Evolutionary conservation across 1,139 yeast genomes (phyloP).

Genomic region (Arxiozyma telluris): DNA sequence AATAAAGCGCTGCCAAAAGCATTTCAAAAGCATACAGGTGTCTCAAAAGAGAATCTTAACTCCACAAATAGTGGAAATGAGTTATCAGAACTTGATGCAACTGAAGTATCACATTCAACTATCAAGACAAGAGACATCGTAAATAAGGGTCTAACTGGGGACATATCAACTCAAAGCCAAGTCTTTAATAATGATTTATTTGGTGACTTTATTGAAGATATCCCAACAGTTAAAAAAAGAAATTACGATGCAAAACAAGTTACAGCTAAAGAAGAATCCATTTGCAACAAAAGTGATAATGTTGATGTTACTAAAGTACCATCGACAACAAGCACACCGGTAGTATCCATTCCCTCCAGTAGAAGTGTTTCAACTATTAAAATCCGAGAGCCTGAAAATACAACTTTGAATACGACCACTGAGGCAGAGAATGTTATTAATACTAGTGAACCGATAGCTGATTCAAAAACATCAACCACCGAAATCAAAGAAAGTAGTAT

Average conservation of each 20-base stretch:
- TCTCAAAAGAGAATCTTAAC: neutral
- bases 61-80: neutral
- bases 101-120: slow-evolving; percentile 4
- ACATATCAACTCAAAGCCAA: slow-evolving; percentile 13
- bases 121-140: slow-evolving; percentile 6
- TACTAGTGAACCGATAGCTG: neutral
- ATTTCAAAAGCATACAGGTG: neutral
- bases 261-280: neutral
- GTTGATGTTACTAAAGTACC: neutral
- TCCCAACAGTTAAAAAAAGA: slow-evolving; percentile 2
- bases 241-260: neutral
- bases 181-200: slow-evolving; percentile 23
- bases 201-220: slow-evolving; percentile 18
- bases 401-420: neutral
- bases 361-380: neutral
- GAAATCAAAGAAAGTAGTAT: neutral
- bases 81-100: neutral
- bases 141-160: slow-evolving; percentile 6
- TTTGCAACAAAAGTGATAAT: neutral
- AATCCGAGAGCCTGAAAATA: neutral
- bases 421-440: neutral
- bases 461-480: neutral
- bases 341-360: neutral
- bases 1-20: neutral
- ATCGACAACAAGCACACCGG: neutral